Percentiles rank a stretch among this genome's conserved stretches.
phyloP scores from a whole-genome alignment of 768 basidiomycete species.

The Lentinula detonsa region DNA sequence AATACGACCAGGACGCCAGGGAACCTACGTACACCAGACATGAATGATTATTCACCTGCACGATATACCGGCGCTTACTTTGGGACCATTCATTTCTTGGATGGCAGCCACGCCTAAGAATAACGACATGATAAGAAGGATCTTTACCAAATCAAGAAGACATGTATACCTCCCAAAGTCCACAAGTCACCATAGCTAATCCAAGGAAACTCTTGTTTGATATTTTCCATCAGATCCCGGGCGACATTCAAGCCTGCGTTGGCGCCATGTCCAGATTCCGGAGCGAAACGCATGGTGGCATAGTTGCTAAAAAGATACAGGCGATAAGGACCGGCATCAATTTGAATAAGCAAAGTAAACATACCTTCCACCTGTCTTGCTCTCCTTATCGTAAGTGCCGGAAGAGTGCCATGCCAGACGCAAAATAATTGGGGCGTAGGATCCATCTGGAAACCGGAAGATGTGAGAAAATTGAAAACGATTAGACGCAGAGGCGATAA shows the following conservation, averaged over 20 bases:
- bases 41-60: background rate
- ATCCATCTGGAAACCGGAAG: slow-evolving; percentile 58
- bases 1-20: slow-evolving; percentile 91
- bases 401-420: slow-evolving; percentile 95
- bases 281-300: slow-evolving; percentile 96
- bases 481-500: background rate
- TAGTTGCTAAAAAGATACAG: slow-evolving; percentile 62
- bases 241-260: slow-evolving; percentile 82
- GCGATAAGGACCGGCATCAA: slow-evolving; percentile 3
- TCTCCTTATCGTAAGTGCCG: slow-evolving; percentile 84
- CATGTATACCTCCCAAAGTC: slow-evolving; percentile 89
- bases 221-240: slow-evolving; percentile 74
- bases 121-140: background rate
- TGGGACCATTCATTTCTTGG: slow-evolving; percentile 88
- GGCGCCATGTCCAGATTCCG: slow-evolving; percentile 79
- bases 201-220: slow-evolving; percentile 88
- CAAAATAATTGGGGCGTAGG: slow-evolving; percentile 80
- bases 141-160: slow-evolving; percentile 51
- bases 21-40: slow-evolving; percentile 31
- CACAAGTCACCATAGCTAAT: slow-evolving; percentile 95
- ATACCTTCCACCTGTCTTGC: slow-evolving; percentile 75
- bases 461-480: slow-evolving; percentile 8
- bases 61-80: slow-evolving; percentile 16
- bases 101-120: background rate
- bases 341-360: slow-evolving; percentile 11